A percentile compares a stretch with the other conserved stretches of the same genome.
These are phyloP conservation scores for Picochlorum sp. DNA, from an alignment of 139 green algal genomes.

Conservation along the genomic window DNA sequence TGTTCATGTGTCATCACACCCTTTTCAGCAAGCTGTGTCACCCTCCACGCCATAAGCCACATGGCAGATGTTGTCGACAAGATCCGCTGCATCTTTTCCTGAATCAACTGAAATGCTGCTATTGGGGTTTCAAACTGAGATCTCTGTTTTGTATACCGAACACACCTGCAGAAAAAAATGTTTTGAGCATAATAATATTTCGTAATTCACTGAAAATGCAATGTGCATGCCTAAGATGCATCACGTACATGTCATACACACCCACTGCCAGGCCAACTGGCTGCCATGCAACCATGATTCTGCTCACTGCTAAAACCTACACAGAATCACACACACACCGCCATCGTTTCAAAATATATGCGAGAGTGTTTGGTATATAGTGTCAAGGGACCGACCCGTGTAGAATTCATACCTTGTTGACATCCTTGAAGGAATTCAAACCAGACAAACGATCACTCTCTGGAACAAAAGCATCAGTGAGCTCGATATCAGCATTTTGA, in stretches of 20 bases:
- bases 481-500: conserved; percentile 90
- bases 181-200: too few species aligned
- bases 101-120: conserved; percentile 71
- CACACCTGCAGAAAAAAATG: too few species aligned
- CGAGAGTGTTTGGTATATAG: too few species aligned
- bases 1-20: conserved; percentile 78
- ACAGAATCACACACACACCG: too few species aligned
- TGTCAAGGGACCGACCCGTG: too few species aligned
- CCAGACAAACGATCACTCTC: conserved; percentile 73
- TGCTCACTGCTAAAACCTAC: conserved; percentile 55
- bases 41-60: conserved; percentile 67
- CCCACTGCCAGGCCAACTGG: conserved; percentile 83
- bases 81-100: conserved; percentile 88
- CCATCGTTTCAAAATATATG: too few species aligned
- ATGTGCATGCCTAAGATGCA: too few species aligned
- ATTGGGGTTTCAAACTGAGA: conserved; percentile 80
- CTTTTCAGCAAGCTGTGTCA: conserved; percentile 75
- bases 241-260: conserved; percentile 79
- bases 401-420: conserved; percentile 45
- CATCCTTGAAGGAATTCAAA: conserved; percentile 65
- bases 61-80: conserved; percentile 71
- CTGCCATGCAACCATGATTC: conserved; percentile 94
- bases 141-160: conserved; percentile 67
- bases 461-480: conserved; percentile 76
- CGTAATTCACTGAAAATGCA: too few species aligned